A percentile compares a stretch with the other conserved stretches of the same genome.
phyloP scores from a whole-genome alignment of 1,284 basidiomycete species.

The Fomitopsis pinicola region DNA sequence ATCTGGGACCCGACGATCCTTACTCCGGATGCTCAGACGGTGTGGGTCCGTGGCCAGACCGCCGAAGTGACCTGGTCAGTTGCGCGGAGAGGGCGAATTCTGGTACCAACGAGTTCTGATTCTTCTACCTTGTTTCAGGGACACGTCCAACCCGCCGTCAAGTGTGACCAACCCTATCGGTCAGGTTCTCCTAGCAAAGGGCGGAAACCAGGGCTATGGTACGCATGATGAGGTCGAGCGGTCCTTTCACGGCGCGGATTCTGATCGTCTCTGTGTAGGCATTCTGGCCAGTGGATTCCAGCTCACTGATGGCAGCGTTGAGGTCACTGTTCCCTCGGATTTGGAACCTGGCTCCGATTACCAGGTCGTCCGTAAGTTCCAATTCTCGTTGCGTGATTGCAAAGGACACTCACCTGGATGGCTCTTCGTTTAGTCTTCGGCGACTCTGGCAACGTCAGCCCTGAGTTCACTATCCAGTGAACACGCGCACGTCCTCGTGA shows the following conservation, averaged over 20 bases:
- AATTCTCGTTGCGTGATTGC: not conserved
- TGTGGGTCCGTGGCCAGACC: conserved; percentile 38
- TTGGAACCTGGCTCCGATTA: conserved; percentile 22
- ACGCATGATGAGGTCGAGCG: conserved; percentile 3
- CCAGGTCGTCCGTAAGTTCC: conserved; percentile 25
- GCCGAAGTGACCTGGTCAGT: conserved; percentile 44
- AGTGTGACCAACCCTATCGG: conserved; percentile 45
- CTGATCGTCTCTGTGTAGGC: conserved; percentile 11
- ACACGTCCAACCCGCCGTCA: conserved; percentile 33
- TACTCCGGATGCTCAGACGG: conserved; percentile 31
- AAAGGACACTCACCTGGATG: not conserved
- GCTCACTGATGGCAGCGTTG: conserved; percentile 33
- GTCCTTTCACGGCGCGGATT: not conserved
- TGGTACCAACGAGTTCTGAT: not conserved
- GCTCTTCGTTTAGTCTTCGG: conserved; percentile 27
- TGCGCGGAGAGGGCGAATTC: not conserved
- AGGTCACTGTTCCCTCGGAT: conserved; percentile 27
- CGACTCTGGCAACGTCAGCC: conserved; percentile 32
- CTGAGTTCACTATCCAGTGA: conserved; percentile 23
- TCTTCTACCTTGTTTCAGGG: conserved; percentile 24
- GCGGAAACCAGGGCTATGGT: conserved; percentile 28
- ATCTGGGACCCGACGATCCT: conserved; percentile 43
- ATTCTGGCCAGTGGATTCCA: conserved; percentile 36
- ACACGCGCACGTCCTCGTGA: too few relatives aligned
- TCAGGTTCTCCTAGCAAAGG: conserved; percentile 35